Base-by-base conservation (phyloP, 75 land plant genomes). In the Cryptomeria japonica region DNA sequence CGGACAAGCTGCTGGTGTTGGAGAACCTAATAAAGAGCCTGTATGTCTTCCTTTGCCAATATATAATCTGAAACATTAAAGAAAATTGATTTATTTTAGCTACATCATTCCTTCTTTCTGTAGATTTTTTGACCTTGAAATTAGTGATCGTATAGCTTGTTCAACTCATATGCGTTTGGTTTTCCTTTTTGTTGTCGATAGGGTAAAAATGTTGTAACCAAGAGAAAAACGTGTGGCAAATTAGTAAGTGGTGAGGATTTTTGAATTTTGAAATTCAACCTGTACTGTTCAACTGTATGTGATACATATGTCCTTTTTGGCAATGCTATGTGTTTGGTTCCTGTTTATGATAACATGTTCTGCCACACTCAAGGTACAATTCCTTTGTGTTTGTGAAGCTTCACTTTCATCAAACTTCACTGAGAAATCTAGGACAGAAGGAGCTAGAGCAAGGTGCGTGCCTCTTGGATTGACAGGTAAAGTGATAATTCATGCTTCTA, bases 181-280 rank as follows among this genome's bases (percentile, higher is more conserved):
- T 82, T 82, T 82, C n/a, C 14, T 73, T 31, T 25, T 80, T 82
- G 28, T 82, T 80, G n/a, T 41, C 46, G 44, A 28, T n/a, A 82
- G 84, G 84, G 32, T 44, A 82, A 82, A 44, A 19, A 25, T 82
- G 47, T 41, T 82, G 31, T 41, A 82, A 82, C 84, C 34, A 44
- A 44, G 41, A 82, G 32, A 28, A 82, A 82, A 82, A 46, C 49
- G 14, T 42, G 15, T 82, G 49, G 84, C 47, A n/a, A 41, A 82
- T n/a, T n/a, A 82, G 84, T 38, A 46, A 82, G 51, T 82, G 84
- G 84, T 82, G 84, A 82, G 84, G 22, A 42, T 41, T 82, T 44
- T 25, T 82, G 8, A 32, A 82, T 82, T 72, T 46, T 82, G 84
- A 46, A 82, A 82, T 82, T 46, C 49, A 25, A 44, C 28, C 31